Conservation (phyloP, 164 flowering plant species). For the Vitis amurensis region DNA sequence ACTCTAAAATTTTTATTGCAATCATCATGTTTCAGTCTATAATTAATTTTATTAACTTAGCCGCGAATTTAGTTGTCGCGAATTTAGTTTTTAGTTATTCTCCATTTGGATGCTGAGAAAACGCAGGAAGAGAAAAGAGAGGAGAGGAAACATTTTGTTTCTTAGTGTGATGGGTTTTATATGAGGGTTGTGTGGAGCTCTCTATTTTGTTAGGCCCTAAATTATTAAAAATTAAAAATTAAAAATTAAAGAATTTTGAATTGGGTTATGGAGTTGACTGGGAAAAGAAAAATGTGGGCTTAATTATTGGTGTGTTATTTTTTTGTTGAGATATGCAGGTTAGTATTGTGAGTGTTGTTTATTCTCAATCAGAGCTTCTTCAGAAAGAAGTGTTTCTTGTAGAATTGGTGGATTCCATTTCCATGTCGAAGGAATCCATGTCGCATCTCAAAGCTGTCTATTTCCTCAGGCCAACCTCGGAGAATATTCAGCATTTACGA, state of each 20-base stretch:
- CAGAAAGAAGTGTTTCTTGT: conserved; percentile 94
- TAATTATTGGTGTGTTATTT: not conserved
- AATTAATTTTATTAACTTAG: not conserved
- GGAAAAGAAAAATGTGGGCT: not conserved
- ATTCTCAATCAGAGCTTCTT: conserved; percentile 89
- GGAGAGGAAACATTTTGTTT: too few relatives aligned
- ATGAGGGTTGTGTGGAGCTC: not conserved
- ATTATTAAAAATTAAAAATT: too few relatives aligned
- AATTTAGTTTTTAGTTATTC: not conserved
- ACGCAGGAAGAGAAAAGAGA: not conserved
- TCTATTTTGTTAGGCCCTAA: too few relatives aligned
- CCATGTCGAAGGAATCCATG: conserved; percentile 80
- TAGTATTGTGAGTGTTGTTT: conserved; percentile 86
- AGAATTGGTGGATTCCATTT: conserved; percentile 72
- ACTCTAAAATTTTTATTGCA: not conserved
- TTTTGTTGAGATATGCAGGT: conserved; percentile 51
- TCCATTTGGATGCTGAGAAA: not conserved
- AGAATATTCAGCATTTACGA: conserved; percentile 73
- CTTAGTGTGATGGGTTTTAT: not conserved
- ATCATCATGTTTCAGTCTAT: not conserved
- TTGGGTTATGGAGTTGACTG: too few relatives aligned
- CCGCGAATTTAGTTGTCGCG: too few relatives aligned
- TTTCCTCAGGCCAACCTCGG: conserved; percentile 82
- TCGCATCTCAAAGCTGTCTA: conserved; percentile 92
- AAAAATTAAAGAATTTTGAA: too few relatives aligned